These are phyloP conservation scores for Xerocomellus intermedius DNA, from an alignment of 768 basidiomycete genomes.

Conservation along the genomic window DNA sequence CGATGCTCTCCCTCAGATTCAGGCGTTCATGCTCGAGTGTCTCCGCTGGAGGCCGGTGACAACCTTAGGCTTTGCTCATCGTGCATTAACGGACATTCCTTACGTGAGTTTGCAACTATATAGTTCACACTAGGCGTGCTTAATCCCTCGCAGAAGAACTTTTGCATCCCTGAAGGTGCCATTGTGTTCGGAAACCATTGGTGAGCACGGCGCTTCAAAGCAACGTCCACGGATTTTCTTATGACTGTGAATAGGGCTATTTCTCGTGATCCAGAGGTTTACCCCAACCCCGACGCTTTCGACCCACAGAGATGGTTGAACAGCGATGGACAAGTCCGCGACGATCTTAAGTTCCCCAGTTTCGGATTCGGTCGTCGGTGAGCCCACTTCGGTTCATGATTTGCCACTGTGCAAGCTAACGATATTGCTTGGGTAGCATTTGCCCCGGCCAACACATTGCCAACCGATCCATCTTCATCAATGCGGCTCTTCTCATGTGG, in stretches of 20 bases:
- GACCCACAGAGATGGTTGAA: conserved; percentile 57
- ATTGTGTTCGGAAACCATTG: conserved; percentile 39
- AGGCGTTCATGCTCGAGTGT: conserved; percentile 42
- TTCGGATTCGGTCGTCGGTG: conserved; percentile 56
- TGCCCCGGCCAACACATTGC: conserved; percentile 67
- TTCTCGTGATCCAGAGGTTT: conserved; percentile 55
- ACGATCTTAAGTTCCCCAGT: conserved; percentile 50
- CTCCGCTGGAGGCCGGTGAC: conserved; percentile 43
- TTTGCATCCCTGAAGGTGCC: conserved; percentile 37
- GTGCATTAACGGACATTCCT: conserved; percentile 59
- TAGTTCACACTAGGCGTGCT: neutral
- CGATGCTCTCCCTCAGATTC: conserved; percentile 35
- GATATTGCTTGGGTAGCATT: conserved; percentile 37
- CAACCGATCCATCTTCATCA: conserved; percentile 62
- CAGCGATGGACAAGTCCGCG: conserved; percentile 39
- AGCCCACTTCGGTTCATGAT: neutral
- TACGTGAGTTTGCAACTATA: conserved; percentile 43
- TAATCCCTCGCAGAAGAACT: conserved; percentile 28
- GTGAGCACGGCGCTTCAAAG: conserved; percentile 10
- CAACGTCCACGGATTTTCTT: neutral
- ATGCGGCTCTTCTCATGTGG: conserved; percentile 62
- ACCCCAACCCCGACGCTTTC: conserved; percentile 59
- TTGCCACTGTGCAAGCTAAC: neutral
- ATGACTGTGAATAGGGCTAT: conserved; percentile 41
- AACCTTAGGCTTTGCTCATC: conserved; percentile 57